A percentile compares a stretch with the other conserved stretches of the same genome.
These are phyloP conservation scores for Brassica hybrid DNA, from an alignment of 441 rosid genomes.

Conservation along the genomic window DNA sequence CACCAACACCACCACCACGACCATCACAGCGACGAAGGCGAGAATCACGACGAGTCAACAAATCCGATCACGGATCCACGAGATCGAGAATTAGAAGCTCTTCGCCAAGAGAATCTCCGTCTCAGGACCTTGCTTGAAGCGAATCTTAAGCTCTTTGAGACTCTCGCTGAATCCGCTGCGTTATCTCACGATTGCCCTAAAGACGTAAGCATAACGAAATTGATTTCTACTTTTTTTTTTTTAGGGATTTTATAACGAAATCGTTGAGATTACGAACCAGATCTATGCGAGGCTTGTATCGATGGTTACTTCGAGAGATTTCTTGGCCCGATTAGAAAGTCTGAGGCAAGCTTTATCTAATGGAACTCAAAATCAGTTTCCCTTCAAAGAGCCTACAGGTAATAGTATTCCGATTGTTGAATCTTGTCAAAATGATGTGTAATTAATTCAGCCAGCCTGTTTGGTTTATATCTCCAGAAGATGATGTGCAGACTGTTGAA, in stretches of 20 bases:
- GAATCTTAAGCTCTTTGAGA: conserved; percentile 75
- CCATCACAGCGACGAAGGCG: conserved; percentile 44
- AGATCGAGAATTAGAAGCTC: conserved; percentile 45
- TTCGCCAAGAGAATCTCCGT: conserved; percentile 67
- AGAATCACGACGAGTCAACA: conserved; percentile 37
- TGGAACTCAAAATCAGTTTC: conserved; percentile 62
- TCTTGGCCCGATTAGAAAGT: conserved; percentile 59
- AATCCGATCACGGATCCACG: conserved; percentile 27
- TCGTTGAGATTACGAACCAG: conserved; percentile 46
- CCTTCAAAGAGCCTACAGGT: conserved; percentile 93
- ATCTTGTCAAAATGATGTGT: not conserved
- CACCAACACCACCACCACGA: conserved; percentile 65
- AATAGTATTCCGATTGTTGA: not conserved
- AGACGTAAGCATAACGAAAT: conserved; percentile 55
- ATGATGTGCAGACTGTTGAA: conserved; percentile 71
- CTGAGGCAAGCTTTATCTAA: conserved; percentile 53
- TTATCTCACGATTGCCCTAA: conserved; percentile 73
- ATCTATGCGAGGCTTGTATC: conserved; percentile 64
- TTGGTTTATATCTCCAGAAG: conserved; percentile 45
- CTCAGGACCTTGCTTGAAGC: conserved; percentile 66
- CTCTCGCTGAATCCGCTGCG: conserved; percentile 73
- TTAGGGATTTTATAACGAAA: not conserved
- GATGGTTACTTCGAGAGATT: conserved; percentile 72
- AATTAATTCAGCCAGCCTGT: not conserved
- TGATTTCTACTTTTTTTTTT: not conserved